Percentiles rank a stretch among this genome's conserved stretches.
Evolutionary conservation across 2,329 filamentous ascomycete genomes (phyloP).

Genomic region (Claviceps maximensis): DNA sequence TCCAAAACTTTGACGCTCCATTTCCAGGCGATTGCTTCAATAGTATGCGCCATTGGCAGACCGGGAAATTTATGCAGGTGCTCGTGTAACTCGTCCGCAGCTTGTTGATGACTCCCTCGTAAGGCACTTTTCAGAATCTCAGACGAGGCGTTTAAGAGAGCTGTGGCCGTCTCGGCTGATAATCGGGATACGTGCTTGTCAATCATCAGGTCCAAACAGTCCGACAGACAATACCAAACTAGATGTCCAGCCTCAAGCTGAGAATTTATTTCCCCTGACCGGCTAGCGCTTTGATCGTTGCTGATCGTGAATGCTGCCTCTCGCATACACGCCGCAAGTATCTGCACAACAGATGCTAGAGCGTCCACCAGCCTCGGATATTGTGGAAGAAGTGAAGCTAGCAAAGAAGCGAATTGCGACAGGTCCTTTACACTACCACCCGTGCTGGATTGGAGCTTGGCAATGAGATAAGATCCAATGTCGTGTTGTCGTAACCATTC

Average conservation of each 20-base stretch:
- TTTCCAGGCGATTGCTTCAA: constrained; percentile 41
- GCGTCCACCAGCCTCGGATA: constrained; percentile 35
- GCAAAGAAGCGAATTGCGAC: constrained; percentile 26
- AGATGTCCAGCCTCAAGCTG: constrained; percentile 27
- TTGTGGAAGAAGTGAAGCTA: constrained; percentile 28
- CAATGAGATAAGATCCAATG: constrained; percentile 23
- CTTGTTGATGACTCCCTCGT: constrained; percentile 21
- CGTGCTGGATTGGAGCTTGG: constrained; percentile 27
- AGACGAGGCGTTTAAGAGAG: constrained; percentile 27
- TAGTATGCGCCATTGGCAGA: constrained; percentile 24
- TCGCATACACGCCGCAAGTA: constrained; percentile 20
- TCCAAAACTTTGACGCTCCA: constrained; percentile 60
- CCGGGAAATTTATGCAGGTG: constrained; percentile 20
- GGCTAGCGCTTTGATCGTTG: constrained; percentile 8
- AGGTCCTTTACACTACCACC: constrained; percentile 31
- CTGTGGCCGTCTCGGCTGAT: constrained; percentile 28
- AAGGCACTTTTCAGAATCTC: constrained; percentile 31
- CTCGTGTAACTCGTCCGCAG: constrained; percentile 15
- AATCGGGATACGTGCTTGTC: constrained; percentile 44
- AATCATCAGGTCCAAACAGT: constrained; percentile 31
- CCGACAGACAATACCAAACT: constrained; percentile 30
- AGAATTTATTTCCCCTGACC: constrained; percentile 14
- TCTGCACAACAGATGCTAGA: constrained; percentile 24
- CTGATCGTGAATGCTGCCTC: constrained; percentile 15
- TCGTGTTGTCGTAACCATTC: constrained; percentile 9